These are phyloP conservation scores for Phialocephala sp. DNA, from an alignment of 2,329 filamentous ascomycete genomes.

Conservation along the genomic window DNA sequence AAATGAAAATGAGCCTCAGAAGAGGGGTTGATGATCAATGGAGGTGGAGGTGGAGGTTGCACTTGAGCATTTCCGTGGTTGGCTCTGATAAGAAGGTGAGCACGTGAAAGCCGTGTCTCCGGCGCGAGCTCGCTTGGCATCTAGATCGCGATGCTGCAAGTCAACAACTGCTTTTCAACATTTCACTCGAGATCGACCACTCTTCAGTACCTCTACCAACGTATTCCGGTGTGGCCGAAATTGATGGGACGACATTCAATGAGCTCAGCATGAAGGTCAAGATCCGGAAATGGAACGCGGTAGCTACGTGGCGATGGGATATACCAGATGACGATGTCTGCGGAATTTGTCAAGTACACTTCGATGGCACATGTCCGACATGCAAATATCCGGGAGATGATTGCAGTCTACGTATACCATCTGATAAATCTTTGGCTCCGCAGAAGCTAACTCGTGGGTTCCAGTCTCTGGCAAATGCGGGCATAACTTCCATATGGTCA, in stretches of 20 bases:
- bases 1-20: slow-evolving; percentile 13
- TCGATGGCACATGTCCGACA: slow-evolving; percentile 95
- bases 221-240: background rate
- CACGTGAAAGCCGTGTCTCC: slow-evolving; percentile 26
- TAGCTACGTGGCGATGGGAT: slow-evolving; percentile 98
- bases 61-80: slow-evolving; percentile 16
- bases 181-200: background rate
- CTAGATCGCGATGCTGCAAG: slow-evolving; percentile 1
- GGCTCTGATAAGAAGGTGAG: slow-evolving; percentile 21
- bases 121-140: background rate
- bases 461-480: slow-evolving; percentile 94
- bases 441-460: slow-evolving; percentile 12
- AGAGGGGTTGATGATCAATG: slow-evolving; percentile 25
- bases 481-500: slow-evolving; percentile 96
- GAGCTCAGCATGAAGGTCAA: slow-evolving; percentile 85
- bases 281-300: slow-evolving; percentile 90
- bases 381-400: slow-evolving; percentile 98
- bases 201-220: background rate
- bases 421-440: slow-evolving; percentile 10
- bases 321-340: slow-evolving; percentile 97
- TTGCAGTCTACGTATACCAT: slow-evolving; percentile 79
- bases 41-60: slow-evolving; percentile 15
- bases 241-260: background rate
- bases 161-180: slow-evolving; percentile 16
- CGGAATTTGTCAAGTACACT: slow-evolving; percentile 97